Evolutionary conservation across 805 yeast genomes (phyloP), one percentile per base, ranked within the genome.

Genomic region (Myxozyma monticola): DNA sequence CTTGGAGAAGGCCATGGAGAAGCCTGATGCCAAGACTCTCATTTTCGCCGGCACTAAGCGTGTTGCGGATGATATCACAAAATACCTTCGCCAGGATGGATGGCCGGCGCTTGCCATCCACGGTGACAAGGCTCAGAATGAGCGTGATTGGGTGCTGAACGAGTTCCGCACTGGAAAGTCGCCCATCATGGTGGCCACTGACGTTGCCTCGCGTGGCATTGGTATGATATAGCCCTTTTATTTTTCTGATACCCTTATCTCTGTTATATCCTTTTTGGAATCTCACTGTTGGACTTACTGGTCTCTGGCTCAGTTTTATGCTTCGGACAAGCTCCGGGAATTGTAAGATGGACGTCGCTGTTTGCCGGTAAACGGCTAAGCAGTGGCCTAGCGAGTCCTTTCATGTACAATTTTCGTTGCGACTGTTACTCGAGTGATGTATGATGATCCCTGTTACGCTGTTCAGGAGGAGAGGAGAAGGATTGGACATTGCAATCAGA

Each of bases 161-260:
- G 96, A 91, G 74, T 93, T 93, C 78, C 87, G 85, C 79, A 68
- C 80, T 54, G 98, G 98, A 64, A 86, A 83, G 72, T 83, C 95
- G 48, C 96, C 96, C 60, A 84, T 93, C 66, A 89, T 93, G 97
- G 96, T 90, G 69, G 99, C 99, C 57, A 93, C 99, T 60, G 99
- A 93, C 73, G 99, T 93, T 71, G 99, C 99, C 58, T 96, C 99
- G 61, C 87, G 99, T 80, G 99, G 99, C 83, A 89, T 93, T 76
- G 97, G 96, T 88, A 88, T 74, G 96, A 12, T 40, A 18, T 18
- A 18, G 15, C 41, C 6, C 25, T 31, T 10, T 17, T 22, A 25
- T n/a, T 34, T 35, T 25, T 29, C 12, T 9, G 50, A 33, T 39
- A 38, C 50, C 50, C 40, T 39, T 20, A 22, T 15, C 20, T 37